Evolutionary conservation across 129 eudicot genomes (phyloP).

Genomic region (Gnaphalium uliginosum): DNA sequence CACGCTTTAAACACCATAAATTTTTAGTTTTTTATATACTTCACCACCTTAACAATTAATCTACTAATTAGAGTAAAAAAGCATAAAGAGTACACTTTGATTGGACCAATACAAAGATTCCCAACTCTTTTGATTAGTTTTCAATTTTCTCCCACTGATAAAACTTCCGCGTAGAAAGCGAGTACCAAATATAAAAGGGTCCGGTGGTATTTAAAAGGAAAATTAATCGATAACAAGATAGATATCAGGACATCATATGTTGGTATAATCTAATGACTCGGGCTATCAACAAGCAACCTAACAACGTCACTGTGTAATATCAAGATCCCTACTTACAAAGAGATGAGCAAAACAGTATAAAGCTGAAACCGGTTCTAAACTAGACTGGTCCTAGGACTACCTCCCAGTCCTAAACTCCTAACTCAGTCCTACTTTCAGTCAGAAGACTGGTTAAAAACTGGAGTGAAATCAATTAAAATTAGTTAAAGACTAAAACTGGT

Average conservation of each 20-base stretch:
- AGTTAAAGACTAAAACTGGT: too few relatives aligned
- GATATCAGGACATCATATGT: background rate
- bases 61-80: background rate
- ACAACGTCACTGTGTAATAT: background rate
- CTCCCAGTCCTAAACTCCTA: too few relatives aligned
- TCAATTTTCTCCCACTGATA: background rate
- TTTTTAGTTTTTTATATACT: background rate
- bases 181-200: background rate
- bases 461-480: too few relatives aligned
- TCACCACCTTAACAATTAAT: background rate
- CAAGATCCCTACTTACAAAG: constrained; percentile 1
- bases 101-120: background rate
- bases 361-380: too few relatives aligned
- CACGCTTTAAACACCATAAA: background rate
- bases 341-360: too few relatives aligned
- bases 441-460: too few relatives aligned
- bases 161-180: constrained; percentile 7
- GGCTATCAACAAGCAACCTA: background rate
- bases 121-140: background rate
- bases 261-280: background rate
- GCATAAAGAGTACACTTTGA: background rate
- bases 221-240: background rate
- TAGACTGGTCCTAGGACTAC: too few relatives aligned
- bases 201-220: background rate
- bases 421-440: too few relatives aligned